Base-by-base conservation (phyloP, 805 yeast genomes). In the Hanseniaspora valbyensis region DNA sequence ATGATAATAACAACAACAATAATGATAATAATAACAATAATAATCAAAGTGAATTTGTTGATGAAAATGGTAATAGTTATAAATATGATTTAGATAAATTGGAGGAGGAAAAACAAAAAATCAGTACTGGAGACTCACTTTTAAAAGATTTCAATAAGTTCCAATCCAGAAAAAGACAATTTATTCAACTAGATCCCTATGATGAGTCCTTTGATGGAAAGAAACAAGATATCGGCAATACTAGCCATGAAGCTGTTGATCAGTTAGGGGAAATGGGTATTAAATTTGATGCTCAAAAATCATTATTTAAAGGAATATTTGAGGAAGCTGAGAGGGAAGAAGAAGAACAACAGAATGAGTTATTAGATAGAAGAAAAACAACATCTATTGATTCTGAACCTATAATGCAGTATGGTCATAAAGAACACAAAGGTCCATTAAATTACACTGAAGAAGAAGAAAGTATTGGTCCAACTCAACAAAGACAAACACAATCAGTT, bases 311-410 rank as follows among this genome's bases (percentile, higher is more conserved):
- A 32, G 50, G 50, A 4, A 45, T 45, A 34, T 39, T 45, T 39
- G 50, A 45, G 13, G 43, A 38, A 30, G 43, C 39, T 19, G 43
- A 45, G 2, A n/a, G n/a, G n/a, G 19, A 29, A 13, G 14, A 14
- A 3, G 34, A 19, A 16, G 36, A 7, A 18, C 16, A 36, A 8
- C 25, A 38, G 22, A n/a, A 21, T 13, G 26, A 4, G 16, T 22
- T 13, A 16, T 19, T 18, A 18, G 24, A 7, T 7, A 29, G 26
- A 44, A 37, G n/a, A 12, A 36, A 44, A 29, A n/a, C 49, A 13
- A 37, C 49, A 10, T 37, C 42, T 7, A 18, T 38, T 10, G 50
- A 45, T 24, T 39, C 50, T 21, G 50, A 45, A 14, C 50, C 50
- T 22, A 34, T 45, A 10, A 28, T 45, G 1, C 30, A 45, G 13